Evolutionary conservation across 1,284 basidiomycete genomes (phyloP), one percentile per base, ranked within the genome.

Genomic region (Mycosarcoma maydis): DNA sequence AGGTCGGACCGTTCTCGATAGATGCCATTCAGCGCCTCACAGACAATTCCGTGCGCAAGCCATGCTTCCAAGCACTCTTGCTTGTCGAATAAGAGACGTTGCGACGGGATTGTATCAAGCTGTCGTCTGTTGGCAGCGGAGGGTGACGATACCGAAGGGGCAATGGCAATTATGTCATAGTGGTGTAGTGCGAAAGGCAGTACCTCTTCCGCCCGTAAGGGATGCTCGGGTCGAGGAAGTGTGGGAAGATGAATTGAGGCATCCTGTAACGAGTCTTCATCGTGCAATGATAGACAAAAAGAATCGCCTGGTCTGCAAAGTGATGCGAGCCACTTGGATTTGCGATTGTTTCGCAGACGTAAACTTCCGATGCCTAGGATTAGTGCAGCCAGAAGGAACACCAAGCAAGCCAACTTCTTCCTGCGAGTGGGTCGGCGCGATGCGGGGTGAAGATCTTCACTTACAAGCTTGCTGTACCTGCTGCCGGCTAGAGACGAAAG

Each of bases 251-350:
- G 11, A 36, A 67, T 52, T 5, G 29, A 32, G 6, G 57, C 51
- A 44, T 67, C 64, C 39, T 60, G 52, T 26, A 48, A 23, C 3
- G 64, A 67, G 32, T 67, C 64, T 24, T 56, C 44, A 23, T 67
- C 64, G 48, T 61, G 51, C 20, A 67, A 39, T 3, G 57, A 56
- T 1, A 20, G n/a, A 10, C 26, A 29, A 36, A 51, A 59, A 0
- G 39, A 8, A 8, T 55, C 44, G 9, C 26, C 9, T 0, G 20
- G 5, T 3, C 22, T 16, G n/a, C 26, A 38, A n/a, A n/a, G n/a
- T n/a, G n/a, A 8, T 17, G 26, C 8, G 30, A 27, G 2, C 27
- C 3, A 0, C 11, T 16, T 24, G 11, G n/a, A 46, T 33, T 27
- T 36, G 13, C 19, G n/a, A 20, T 8, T 20, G 36, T 19, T 44